Percentiles rank a stretch among this genome's conserved stretches.
Evolutionary conservation across 768 basidiomycete genomes (phyloP).

Genomic region (Mycena haematopus): DNA sequence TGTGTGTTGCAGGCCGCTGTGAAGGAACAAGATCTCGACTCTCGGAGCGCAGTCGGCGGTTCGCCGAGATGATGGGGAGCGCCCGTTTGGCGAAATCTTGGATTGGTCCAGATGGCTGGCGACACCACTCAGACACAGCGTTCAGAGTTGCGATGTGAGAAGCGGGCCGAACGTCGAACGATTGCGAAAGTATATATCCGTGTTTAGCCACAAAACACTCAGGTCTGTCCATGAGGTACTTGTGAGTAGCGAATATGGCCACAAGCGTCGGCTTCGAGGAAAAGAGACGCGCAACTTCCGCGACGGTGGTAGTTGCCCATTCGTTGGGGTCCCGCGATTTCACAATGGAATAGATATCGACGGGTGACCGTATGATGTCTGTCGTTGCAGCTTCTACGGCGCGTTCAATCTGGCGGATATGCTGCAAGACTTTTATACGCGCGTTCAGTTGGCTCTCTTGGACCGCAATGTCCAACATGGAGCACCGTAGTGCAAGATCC

Average conservation of each 20-base stretch:
- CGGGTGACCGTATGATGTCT: constrained; percentile 33
- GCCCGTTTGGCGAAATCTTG: constrained; percentile 60
- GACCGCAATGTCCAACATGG: constrained; percentile 37
- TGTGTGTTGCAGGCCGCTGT: constrained; percentile 36
- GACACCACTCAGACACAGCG: constrained; percentile 55
- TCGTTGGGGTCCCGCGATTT: constrained; percentile 51
- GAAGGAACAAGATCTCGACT: constrained; percentile 42
- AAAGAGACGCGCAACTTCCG: constrained; percentile 57
- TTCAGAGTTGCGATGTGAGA: constrained; percentile 59
- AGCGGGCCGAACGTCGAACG: constrained; percentile 69
- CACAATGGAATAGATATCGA: constrained; percentile 53
- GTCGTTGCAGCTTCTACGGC: constrained; percentile 50
- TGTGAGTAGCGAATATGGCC: constrained; percentile 61
- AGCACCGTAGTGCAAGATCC: constrained; percentile 58
- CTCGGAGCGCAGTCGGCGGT: constrained; percentile 36
- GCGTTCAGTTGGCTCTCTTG: constrained; percentile 54
- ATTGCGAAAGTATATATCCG: constrained; percentile 53
- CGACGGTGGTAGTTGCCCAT: constrained; percentile 63
- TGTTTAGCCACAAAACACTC: constrained; percentile 59
- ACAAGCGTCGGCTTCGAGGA: constrained; percentile 41
- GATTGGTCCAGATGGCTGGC: constrained; percentile 46
- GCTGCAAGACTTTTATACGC: constrained; percentile 67
- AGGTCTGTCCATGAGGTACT: constrained; percentile 62
- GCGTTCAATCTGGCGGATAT: constrained; percentile 59
- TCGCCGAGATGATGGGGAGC: constrained; percentile 44